Conservation (phyloP, 441 rosid species). For the Euphorbia celastroides region DNA sequence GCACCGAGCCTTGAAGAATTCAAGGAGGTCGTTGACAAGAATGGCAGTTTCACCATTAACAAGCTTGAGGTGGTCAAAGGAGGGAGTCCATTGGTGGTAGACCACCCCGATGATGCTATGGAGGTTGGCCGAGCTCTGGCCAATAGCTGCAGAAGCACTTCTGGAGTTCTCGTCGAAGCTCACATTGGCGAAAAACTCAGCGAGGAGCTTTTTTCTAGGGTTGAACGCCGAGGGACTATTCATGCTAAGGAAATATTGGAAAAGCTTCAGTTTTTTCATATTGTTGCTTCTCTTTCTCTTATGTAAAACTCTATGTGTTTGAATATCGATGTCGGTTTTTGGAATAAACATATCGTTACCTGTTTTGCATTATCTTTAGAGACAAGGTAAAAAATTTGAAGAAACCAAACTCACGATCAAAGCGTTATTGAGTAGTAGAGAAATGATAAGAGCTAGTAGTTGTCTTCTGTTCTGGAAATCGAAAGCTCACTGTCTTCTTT, state of each 20-base stretch:
- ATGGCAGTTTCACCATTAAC: constrained; percentile 64
- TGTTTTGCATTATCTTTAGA: too few species aligned
- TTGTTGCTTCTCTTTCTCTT: constrained; percentile 76
- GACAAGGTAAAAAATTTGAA: too few species aligned
- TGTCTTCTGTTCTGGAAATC: constrained; percentile 33
- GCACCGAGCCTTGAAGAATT: constrained; percentile 86
- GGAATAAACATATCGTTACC: too few species aligned
- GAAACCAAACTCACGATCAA: too few species aligned
- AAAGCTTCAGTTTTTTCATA: constrained; percentile 75
- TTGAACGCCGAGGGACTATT: constrained; percentile 47
- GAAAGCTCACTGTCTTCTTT: constrained; percentile 43
- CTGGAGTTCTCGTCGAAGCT: constrained; percentile 87
- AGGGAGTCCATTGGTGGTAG: constrained; percentile 92
- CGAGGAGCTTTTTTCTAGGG: constrained; percentile 57
- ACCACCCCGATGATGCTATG: constrained; percentile 50
- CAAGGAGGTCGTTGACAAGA: constrained; percentile 73
- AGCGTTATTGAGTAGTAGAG: background rate
- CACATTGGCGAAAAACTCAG: constrained; percentile 79
- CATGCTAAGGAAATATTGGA: constrained; percentile 79
- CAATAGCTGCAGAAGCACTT: constrained; percentile 65
- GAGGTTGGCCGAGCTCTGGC: constrained; percentile 78
- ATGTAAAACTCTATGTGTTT: constrained; percentile 22
- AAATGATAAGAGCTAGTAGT: too few species aligned
- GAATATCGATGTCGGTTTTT: too few species aligned
- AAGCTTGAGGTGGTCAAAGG: constrained; percentile 83